phyloP scores from a whole-genome alignment of 148 eudicot species.

The Camellia sinensis region DNA sequence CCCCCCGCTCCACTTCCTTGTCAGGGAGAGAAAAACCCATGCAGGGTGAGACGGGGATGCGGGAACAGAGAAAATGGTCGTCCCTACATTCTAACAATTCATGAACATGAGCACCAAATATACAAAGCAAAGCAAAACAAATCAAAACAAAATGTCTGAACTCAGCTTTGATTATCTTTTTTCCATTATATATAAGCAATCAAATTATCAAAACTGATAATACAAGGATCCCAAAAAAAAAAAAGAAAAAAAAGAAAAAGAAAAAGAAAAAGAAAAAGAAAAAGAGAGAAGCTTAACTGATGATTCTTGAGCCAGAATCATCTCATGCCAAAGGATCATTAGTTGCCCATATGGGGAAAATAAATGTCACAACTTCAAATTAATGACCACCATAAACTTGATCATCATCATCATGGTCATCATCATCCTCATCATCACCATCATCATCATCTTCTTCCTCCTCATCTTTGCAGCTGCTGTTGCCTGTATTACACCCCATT shows the following conservation, averaged over 20 bases:
- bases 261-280: background rate
- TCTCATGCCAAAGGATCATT: constrained; percentile 47
- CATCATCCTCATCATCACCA: no score
- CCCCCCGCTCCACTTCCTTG: no score
- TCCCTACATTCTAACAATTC: no score
- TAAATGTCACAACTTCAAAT: constrained; percentile 2
- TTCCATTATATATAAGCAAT: no score
- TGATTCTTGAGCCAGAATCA: background rate
- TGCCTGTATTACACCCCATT: background rate
- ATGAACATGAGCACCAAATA: no score
- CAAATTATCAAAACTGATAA: background rate
- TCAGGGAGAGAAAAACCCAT: no score
- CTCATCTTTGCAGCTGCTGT: constrained; percentile 7
- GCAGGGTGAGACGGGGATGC: no score
- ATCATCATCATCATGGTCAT: background rate
- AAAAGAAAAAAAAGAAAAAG: background rate
- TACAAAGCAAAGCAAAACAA: no score
- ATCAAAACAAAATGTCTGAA: no score
- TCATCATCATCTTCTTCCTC: background rate
- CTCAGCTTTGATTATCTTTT: no score
- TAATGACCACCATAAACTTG: background rate
- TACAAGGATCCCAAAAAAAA: background rate
- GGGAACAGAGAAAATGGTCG: no score
- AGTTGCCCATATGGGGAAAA: constrained; percentile 39
- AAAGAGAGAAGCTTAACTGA: background rate